Evolutionary conservation across 306 rosid species (phyloP), one percentile per base, ranked within the genome.

Genomic region (Cucurbita moschata): DNA sequence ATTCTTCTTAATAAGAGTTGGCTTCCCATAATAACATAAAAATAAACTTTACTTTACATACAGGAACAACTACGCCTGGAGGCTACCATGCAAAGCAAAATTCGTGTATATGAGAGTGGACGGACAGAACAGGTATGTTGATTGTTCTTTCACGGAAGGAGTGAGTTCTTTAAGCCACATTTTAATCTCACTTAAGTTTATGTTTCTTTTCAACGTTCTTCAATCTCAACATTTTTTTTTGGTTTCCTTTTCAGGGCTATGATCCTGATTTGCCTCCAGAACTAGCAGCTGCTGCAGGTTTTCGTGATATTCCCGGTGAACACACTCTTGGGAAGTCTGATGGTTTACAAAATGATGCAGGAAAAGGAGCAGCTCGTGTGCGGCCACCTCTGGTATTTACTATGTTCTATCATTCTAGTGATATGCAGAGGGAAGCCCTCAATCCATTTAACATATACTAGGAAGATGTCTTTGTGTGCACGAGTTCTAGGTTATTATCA

Each of bases 261-360:
- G 99, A 95, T 81, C 99, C 99, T 50, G 99, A 95, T 86, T 83
- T 95, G 78, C 99, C 99, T 78, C 99, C 99, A 15, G 99, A 95
- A 84, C 81, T 95, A 79, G 99, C 96, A 59, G 97, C 97, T 58
- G 99, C 97, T 65, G 67, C 97, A 66, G 96, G 97, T 62, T 65
- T 84, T 76, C 99, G 83, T 18, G 96, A 91, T 44, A 81, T 57
- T 74, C 72, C 87, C 56, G 69, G 76, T 75, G 97, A 83, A 69
- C 85, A 85, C 82, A 62, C 85, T 82, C 76, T 80, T 70, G 80
- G 80, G 40, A 95, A 86, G 84, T 75, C 87, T 23, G 88, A 89
- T 78, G 79, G 75, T 11, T 85, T 85, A 39, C 97, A 84, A 74
- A 86, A 80, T 77, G 92, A 94, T 83, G n/a, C 78, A 50, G 67